Evolutionary conservation across 2,329 filamentous ascomycete species (phyloP).

Genomic region (Diaporthe ilicicola): DNA sequence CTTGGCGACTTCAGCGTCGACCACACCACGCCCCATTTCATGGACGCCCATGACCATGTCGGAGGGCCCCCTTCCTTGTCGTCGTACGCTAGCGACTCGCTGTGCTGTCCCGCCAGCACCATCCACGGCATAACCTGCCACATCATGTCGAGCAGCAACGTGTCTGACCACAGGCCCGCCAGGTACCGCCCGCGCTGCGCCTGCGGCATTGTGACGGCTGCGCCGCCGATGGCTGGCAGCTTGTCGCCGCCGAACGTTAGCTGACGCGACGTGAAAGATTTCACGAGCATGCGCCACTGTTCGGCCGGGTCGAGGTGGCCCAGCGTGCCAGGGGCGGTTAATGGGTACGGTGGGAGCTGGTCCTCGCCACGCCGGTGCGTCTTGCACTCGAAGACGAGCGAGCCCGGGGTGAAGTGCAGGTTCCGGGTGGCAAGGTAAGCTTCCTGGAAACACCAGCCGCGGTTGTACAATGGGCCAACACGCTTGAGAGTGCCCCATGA

Average conservation of each 20-base stretch:
- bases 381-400: not conserved
- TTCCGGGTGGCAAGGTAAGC: not conserved
- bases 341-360: not conserved
- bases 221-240: not conserved
- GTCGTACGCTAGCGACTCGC: not conserved
- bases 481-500: not conserved
- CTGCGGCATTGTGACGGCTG: slow-evolving; percentile 4
- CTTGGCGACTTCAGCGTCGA: not conserved
- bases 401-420: slow-evolving; percentile 2
- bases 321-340: not conserved
- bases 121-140: slow-evolving; percentile 18
- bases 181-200: not conserved
- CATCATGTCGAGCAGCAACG: slow-evolving; percentile 6
- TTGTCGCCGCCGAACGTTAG: not conserved
- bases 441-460: slow-evolving; percentile 13
- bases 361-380: slow-evolving; percentile 7
- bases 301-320: not conserved
- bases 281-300: slow-evolving; percentile 17
- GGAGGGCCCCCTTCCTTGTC: not conserved
- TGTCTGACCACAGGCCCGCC: not conserved
- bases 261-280: slow-evolving; percentile 7
- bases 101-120: not conserved
- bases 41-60: slow-evolving; percentile 15
- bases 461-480: not conserved
- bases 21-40: slow-evolving; percentile 7